Evolutionary conservation across 345 rosid species (phyloP), one percentile per base, ranked within the genome.

Genomic region (Boechera stricta): DNA sequence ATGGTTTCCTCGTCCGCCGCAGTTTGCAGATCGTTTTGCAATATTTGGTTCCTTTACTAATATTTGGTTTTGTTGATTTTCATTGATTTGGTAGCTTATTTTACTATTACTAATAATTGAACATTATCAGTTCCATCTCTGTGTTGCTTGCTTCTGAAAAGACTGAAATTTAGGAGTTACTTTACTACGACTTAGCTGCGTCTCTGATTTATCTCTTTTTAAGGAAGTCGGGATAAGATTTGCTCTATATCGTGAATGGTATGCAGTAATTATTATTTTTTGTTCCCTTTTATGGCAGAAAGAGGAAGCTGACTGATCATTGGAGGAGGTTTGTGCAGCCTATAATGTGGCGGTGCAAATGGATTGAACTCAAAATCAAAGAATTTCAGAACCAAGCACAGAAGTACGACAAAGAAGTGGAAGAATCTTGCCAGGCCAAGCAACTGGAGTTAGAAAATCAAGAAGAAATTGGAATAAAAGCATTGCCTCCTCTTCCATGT

Each of bases 241-340:
- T 71, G 45, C 16, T 38, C 13, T 36, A 5, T 71, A 1, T 26
- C 39, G 64, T 36, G 44, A 33, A 41, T 52, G 55, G n/a, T 54
- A n/a, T 77, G 58, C 35, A 4, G 54, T 16, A 10, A 15, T 28
- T 45, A 36, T 49, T 38, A 29, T 12, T 3, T 13, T 16, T 62
- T 16, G 0, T 69, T 55, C 5, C 48, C 24, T 39, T 56, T 59
- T 21, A 29, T 71, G 64, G 13, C 69, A 87, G 94, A 80, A 95
- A 91, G 85, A 92, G 76, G 79, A 91, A 82, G 89, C 45, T 90
- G 85, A 86, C 91, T 6, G 90, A 90, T 84, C 97, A 89, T 15
- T 94, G 97, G 97, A 83, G 81, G 81, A 87, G 73, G 80, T 90
- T 84, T 73, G 78, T 90, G 77, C 90, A 71, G 64, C 97, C 98